These are phyloP conservation scores for Colletotrichum plurivorum DNA, from an alignment of 2,329 filamentous ascomycete species.

Conservation along the genomic window DNA sequence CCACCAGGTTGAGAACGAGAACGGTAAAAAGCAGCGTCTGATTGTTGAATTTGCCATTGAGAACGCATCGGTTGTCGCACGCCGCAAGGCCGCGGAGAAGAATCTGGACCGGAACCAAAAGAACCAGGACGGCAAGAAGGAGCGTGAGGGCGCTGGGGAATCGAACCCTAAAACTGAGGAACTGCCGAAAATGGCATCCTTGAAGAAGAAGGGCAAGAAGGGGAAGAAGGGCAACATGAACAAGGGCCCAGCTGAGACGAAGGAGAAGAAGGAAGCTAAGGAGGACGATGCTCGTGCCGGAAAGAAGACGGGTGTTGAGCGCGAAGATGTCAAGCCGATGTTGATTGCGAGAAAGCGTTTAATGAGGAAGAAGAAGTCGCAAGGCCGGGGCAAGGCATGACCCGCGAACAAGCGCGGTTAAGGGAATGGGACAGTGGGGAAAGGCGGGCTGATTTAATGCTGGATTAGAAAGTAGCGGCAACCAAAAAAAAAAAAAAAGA, in stretches of 20 bases:
- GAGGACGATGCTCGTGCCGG: conserved; percentile 38
- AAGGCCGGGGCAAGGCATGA: conserved; percentile 49
- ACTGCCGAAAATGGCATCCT: conserved; percentile 49
- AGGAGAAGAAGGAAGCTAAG: conserved; percentile 53
- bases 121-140: conserved; percentile 46
- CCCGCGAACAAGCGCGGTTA: too few relatives aligned
- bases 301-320: conserved; percentile 41
- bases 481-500: too few relatives aligned
- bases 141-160: conserved; percentile 48
- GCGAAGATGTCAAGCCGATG: conserved; percentile 69
- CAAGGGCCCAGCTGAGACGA: conserved; percentile 48
- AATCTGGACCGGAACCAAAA: conserved; percentile 45
- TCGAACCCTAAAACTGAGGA: conserved; percentile 48
- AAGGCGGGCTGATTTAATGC: neutral
- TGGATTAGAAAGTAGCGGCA: neutral
- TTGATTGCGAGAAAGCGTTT: conserved; percentile 90
- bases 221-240: conserved; percentile 44
- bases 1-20: conserved; percentile 69
- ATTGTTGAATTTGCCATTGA: conserved; percentile 99
- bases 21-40: conserved; percentile 87
- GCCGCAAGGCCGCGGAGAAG: conserved; percentile 66
- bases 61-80: conserved; percentile 93
- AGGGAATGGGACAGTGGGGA: neutral
- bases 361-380: conserved; percentile 78
- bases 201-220: conserved; percentile 53